Evolutionary conservation across 2,329 filamentous ascomycete species (phyloP).

Genomic region (Penicillium capsulatum): DNA sequence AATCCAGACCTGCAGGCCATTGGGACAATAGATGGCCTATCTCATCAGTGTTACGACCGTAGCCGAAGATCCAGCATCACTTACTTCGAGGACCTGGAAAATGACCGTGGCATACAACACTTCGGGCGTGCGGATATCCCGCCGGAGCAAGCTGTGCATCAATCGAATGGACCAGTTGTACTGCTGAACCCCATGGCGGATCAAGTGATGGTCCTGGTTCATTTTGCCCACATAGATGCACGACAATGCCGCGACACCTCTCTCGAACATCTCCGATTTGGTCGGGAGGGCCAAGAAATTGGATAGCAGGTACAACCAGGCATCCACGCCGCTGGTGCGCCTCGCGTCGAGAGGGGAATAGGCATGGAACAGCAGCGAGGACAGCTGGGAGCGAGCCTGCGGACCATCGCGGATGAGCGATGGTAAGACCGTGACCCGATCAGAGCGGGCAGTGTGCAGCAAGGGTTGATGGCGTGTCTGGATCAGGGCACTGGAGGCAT

Average conservation of each 20-base stretch:
- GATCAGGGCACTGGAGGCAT: no score
- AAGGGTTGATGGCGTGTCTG: no score
- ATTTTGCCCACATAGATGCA: background rate
- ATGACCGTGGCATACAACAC: background rate
- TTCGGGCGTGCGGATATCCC: background rate
- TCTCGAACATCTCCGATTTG: background rate
- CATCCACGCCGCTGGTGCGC: no score
- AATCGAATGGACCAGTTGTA: background rate
- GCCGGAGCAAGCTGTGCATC: background rate
- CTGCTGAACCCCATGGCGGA: background rate
- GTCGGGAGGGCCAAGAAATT: background rate
- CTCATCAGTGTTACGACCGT: no score
- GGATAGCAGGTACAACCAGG: no score
- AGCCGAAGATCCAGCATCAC: background rate
- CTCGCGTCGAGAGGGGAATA: no score
- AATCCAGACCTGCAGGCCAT: constrained; percentile 1
- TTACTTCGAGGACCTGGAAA: background rate
- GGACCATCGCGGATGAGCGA: no score
- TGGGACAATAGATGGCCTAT: background rate
- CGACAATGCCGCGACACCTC: background rate
- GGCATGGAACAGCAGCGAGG: no score
- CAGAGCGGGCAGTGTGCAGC: no score
- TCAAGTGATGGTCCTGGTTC: background rate
- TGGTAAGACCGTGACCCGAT: no score
- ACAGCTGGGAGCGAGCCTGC: no score